Evolutionary conservation across 805 yeast species (phyloP).

Genomic region (Hanseniaspora meyeri): DNA sequence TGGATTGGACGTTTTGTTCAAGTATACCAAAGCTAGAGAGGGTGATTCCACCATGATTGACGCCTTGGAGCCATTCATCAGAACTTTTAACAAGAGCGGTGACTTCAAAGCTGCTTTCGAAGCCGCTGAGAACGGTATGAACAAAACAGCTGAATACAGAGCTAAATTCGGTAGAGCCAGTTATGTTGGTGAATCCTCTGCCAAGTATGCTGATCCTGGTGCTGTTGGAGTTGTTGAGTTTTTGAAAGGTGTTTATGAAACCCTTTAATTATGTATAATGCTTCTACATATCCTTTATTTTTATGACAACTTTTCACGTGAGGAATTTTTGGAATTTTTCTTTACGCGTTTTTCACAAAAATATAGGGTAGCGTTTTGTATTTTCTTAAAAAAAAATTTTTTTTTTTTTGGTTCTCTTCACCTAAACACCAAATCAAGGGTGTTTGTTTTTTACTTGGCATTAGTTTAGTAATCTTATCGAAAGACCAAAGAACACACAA

Average conservation of each 20-base stretch:
- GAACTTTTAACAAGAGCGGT: slow-evolving; percentile 37
- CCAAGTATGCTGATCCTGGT: slow-evolving; percentile 81
- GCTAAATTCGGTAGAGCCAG: slow-evolving; percentile 93
- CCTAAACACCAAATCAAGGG: background rate
- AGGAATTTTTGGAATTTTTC: too few species aligned
- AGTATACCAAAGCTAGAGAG: slow-evolving; percentile 75
- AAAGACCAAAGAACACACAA: background rate
- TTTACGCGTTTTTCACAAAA: too few species aligned
- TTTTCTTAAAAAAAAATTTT: too few species aligned
- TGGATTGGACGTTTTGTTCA: slow-evolving; percentile 64
- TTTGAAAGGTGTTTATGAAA: slow-evolving; percentile 28
- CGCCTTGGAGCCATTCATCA: slow-evolving; percentile 77
- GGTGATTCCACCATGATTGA: slow-evolving; percentile 88
- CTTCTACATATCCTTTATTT: background rate
- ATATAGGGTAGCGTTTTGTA: too few species aligned
- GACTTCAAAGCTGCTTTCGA: slow-evolving; percentile 49
- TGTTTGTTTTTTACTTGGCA: background rate
- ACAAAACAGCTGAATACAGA: slow-evolving; percentile 55
- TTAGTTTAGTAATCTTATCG: too few species aligned
- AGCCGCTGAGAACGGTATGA: slow-evolving; percentile 68
- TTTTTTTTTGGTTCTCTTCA: too few species aligned
- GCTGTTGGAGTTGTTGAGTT: slow-evolving; percentile 70
- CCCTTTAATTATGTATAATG: background rate
- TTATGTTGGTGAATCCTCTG: slow-evolving; percentile 61
- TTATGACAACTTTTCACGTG: background rate